Evolutionary conservation across 2,329 filamentous ascomycete genomes (phyloP), one percentile per base, ranked within the genome.

Genomic region (Penicillium paneum): DNA sequence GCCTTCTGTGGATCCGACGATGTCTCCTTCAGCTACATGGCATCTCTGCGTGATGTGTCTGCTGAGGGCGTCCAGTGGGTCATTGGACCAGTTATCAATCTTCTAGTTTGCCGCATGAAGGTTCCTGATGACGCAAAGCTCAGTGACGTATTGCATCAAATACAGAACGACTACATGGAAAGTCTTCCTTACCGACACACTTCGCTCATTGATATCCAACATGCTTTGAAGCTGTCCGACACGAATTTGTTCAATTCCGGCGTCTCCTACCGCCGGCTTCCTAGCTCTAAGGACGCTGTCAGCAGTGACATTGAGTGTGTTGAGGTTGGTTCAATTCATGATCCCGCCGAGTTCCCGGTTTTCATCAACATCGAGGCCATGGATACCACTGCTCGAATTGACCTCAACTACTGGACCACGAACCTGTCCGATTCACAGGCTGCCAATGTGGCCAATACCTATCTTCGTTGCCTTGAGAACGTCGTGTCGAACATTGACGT

Each of bases 1-100:
- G 76, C 76, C 31, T 73, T 81, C 60, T 83, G 83, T 0, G 78
- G 90, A 8, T 91, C 91, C 0, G 75, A 94, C 17, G 82, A 97
- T 13, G 81, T 91, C 0, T 76, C 71, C 17, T 80, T 81, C 58
- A 76, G 75, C 11, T 79, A 78, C 56, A 71, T 78, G 45, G 60
- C 70, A 7, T 74, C 71, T 1, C 69, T 76, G 13, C 63, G 77
- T 52, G 76, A 78, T 46, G 64, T 70, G 0, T 54, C 74, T n/a
- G 71, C 76, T 3, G 67, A 71, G 31, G 67, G 68, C 0, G 66
- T 76, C 1, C 68, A 76, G n/a, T 69, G 73, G 6, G 70, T 77
- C 12, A 68, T 79, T n/a, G 78, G 78, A 0, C 77, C 77, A 0
- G 66, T 78, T 6, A 78, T 79, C 48, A 79, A 79, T 41, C 74